phyloP scores from a whole-genome alignment of 257 asterid genomes.

The Solanum gracilifrons region DNA sequence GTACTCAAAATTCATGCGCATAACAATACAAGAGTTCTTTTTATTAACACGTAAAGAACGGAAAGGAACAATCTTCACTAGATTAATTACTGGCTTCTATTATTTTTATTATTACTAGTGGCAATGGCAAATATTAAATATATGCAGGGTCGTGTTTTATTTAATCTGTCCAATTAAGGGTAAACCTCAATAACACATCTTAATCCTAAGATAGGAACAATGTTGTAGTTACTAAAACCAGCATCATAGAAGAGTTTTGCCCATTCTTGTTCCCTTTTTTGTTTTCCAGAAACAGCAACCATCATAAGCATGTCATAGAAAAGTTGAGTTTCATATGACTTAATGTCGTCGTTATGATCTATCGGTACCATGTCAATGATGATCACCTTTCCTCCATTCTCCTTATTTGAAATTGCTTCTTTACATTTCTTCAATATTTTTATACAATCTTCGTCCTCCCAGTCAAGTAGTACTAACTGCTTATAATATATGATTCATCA shows the following conservation, averaged over 20 bases:
- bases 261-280: background rate
- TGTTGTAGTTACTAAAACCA: background rate
- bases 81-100: no score
- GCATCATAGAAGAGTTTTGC: background rate
- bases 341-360: background rate
- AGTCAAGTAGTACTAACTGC: background rate
- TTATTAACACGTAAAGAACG: no score
- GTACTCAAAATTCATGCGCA: no score
- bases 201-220: background rate
- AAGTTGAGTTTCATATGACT: background rate
- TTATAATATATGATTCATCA: no score
- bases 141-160: no score
- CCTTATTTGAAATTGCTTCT: conserved; percentile 8
- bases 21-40: no score
- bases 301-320: background rate
- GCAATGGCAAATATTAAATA: no score
- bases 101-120: no score
- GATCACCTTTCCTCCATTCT: conserved; percentile 7
- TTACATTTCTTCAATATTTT: conserved; percentile 9
- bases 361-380: background rate
- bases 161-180: background rate
- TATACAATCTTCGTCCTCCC: background rate
- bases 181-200: background rate
- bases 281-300: background rate
- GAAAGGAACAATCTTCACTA: no score